Conservation (phyloP, 78 protist species). For the Anaeramoeba flamelloides region DNA sequence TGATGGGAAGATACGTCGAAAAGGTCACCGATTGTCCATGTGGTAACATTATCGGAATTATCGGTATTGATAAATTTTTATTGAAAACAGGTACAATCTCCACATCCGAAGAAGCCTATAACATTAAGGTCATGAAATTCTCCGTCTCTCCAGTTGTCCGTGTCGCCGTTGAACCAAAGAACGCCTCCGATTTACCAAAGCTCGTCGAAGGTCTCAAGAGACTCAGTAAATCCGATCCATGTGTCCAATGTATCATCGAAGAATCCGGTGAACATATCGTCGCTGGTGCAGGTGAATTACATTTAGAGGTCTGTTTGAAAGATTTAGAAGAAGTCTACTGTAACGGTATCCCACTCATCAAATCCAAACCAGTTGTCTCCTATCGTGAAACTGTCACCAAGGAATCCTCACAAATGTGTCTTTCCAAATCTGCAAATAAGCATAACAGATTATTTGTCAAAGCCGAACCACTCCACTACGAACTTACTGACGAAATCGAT, state of each 20-base stretch:
- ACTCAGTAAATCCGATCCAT: conserved; percentile 86
- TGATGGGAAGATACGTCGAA: conserved; percentile 94
- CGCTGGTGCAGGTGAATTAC: conserved; percentile 98
- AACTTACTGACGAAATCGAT: conserved; percentile 72
- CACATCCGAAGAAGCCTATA: conserved; percentile 66
- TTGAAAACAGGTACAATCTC: conserved; percentile 93
- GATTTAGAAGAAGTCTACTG: conserved; percentile 82
- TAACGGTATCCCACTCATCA: conserved; percentile 51
- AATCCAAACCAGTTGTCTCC: conserved; percentile 95
- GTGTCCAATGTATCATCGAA: conserved; percentile 59
- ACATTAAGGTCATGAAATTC: conserved; percentile 88
- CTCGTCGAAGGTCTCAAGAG: conserved; percentile 95
- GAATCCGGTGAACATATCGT: conserved; percentile 96
- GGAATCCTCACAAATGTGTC: conserved; percentile 34
- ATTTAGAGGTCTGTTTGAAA: conserved; percentile 91
- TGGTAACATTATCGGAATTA: conserved; percentile 90
- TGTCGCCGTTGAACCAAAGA: conserved; percentile 94
- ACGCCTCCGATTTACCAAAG: conserved; percentile 86
- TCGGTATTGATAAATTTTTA: conserved; percentile 92
- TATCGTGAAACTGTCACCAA: conserved; percentile 78
- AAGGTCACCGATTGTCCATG: conserved; percentile 70
- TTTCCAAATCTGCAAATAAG: conserved; percentile 98
- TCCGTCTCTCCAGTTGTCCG: conserved; percentile 98
- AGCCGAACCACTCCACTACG: conserved; percentile 79
- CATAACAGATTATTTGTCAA: conserved; percentile 90